phyloP scores from a whole-genome alignment of 2,329 filamentous ascomycete species.

The Fusarium verrucosum region DNA sequence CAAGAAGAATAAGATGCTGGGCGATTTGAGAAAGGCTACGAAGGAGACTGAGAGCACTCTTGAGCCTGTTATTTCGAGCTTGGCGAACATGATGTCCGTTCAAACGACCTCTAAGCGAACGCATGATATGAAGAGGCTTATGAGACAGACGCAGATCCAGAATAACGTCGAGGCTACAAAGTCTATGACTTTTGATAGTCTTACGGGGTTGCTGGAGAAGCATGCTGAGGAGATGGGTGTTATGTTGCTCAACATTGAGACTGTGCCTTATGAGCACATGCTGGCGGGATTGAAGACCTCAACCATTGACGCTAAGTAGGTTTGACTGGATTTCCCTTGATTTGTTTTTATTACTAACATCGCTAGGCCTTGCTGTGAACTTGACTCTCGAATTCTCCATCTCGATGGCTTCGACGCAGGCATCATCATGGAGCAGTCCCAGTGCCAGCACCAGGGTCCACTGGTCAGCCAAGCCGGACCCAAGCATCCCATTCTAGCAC shows the following conservation, averaged over 20 bases:
- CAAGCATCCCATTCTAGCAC: neutral
- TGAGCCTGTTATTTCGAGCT: slow-evolving; percentile 1
- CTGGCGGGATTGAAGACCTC: neutral
- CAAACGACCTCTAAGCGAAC: slow-evolving; percentile 21
- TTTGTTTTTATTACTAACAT: neutral
- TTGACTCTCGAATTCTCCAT: slow-evolving; percentile 5
- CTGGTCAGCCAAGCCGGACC: slow-evolving; percentile 1
- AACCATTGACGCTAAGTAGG: slow-evolving; percentile 7
- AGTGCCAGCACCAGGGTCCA: slow-evolving; percentile 5
- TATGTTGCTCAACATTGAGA: slow-evolving; percentile 17
- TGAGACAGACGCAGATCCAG: slow-evolving; percentile 9
- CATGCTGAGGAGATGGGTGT: slow-evolving; percentile 19
- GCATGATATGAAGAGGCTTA: slow-evolving; percentile 15
- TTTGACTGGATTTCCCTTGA: fast-evolving
- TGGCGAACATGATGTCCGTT: slow-evolving; percentile 19
- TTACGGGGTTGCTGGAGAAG: neutral
- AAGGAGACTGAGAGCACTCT: neutral
- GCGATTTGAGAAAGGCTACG: neutral
- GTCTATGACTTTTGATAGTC: slow-evolving; percentile 10
- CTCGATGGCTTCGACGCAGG: slow-evolving; percentile 16
- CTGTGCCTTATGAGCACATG: slow-evolving; percentile 2
- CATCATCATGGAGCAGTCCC: slow-evolving; percentile 21
- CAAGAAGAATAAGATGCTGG: slow-evolving; percentile 15
- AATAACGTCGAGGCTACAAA: slow-evolving; percentile 21
- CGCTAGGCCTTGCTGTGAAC: neutral